Evolutionary conservation across 768 basidiomycete species (phyloP).

Genomic region (Macrocybe gigantea): DNA sequence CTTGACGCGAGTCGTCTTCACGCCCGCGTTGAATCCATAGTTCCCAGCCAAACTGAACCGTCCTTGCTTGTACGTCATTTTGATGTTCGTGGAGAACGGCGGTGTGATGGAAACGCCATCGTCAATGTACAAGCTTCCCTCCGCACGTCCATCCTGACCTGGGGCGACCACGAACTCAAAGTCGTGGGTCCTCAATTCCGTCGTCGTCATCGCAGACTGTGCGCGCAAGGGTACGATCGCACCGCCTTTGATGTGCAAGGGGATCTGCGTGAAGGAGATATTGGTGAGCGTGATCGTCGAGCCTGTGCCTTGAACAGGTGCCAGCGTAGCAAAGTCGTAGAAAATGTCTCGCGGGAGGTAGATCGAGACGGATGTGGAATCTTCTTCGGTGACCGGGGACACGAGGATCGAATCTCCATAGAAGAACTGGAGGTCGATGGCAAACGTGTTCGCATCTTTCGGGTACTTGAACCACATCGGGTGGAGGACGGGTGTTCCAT

Average conservation of each 20-base stretch:
- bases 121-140: constrained; percentile 54
- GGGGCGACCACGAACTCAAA: constrained; percentile 65
- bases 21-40: constrained; percentile 32
- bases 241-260: constrained; percentile 58
- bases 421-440: constrained; percentile 65
- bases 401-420: constrained; percentile 63
- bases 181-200: constrained; percentile 42
- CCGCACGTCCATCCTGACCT: constrained; percentile 41
- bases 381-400: constrained; percentile 60
- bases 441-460: constrained; percentile 49
- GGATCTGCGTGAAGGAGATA: constrained; percentile 52
- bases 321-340: constrained; percentile 55
- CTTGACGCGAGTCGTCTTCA: constrained; percentile 28
- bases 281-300: constrained; percentile 35
- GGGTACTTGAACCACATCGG: constrained; percentile 68
- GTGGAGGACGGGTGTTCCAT: constrained; percentile 62
- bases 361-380: constrained; percentile 49
- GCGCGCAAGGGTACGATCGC: constrained; percentile 51
- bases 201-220: constrained; percentile 55
- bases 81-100: constrained; percentile 23
- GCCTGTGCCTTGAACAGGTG: constrained; percentile 43
- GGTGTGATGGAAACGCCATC: constrained; percentile 51
- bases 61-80: constrained; percentile 24
- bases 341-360: constrained; percentile 63
- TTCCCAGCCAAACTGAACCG: constrained; percentile 27